Evolutionary conservation across 2,329 filamentous ascomycete genomes (phyloP), one percentile per base, ranked within the genome.

Genomic region (Eutypa lata): DNA sequence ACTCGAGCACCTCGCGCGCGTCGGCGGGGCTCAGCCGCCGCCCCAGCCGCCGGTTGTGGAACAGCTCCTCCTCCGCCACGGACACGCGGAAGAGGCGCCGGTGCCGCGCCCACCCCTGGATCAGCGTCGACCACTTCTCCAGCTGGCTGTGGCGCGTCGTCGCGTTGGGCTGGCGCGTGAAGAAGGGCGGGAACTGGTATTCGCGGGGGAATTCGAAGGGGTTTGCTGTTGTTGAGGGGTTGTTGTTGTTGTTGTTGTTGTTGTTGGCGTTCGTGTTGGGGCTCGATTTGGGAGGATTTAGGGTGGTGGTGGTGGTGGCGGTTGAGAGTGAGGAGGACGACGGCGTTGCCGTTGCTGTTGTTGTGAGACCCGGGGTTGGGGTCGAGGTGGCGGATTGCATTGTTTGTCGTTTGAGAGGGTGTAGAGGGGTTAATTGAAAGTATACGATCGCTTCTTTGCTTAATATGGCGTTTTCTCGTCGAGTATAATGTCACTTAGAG

Each of bases 141-240:
- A 91, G 85, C 67, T 94, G 90, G 45, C 87, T 84, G 71, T 87
- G 83, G 67, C 81, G 86, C 10, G 89, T 93, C 28, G 82, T 81
- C 56, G 84, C 77, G 74, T 90, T 90, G 35, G 86, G 82, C 71
- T 94, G 90, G 51, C 84, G 84, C 52, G 88, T 91, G 82, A 89
- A 94, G 85, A 94, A 92, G 66, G 90, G 87, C 0, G 90, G 90
- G 76, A 91, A 93, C 74, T 77, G 76, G 79, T 91, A 88, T 69
- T 84, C 81, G 61, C 76, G 78, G 3, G 84, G 84, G 70, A 84
- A 87, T 38, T 62, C 51, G 70, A 86, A 86, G 62, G 71, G 31
- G 26, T 5, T 31, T 5, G 26, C 5, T 5, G 26, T 31, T 5
- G 26, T 31, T 5, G 26, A 31, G 26, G 26, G 26, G 26, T 5